Base-by-base conservation (phyloP, 208 protist genomes). In the Spongospora subterranea region DNA sequence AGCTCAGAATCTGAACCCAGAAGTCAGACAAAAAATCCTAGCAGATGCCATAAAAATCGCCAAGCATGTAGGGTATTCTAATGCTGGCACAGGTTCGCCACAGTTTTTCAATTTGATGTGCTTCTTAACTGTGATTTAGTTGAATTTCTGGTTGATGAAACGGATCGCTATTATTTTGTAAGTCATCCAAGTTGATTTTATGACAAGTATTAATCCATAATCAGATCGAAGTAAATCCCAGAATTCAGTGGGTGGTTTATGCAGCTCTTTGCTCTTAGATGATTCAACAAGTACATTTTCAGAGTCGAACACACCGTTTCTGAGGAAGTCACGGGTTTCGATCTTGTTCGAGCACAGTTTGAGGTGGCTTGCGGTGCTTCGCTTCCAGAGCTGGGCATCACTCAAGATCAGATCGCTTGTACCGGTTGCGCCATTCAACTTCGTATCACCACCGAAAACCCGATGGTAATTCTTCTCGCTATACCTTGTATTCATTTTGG, bases 241-340 rank as follows among this genome's bases (percentile, higher is more conserved):
- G 93, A 0, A 45, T 91, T 39, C 90, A 91, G 88, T 60, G 24
- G 50, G 24, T 24, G 24, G 24, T 60, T 45, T 6, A 24, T 24
- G 76, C 6, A 88, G 24, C 39, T 24, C 6, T 88, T 88, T 88
- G 35, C 6, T 24, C 20, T 88, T 45, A 88, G 6, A 90, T 88
- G 6, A 45, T 43, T 91, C 95, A 88, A 60, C 6, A 60, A n/a
- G n/a, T n/a, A n/a, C n/a, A n/a, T n/a, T 24, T 24, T 60, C 50
- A 60, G 50, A 24, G 95, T 96, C 24, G 95, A 96, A 92, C 95
- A 96, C 94, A 96, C 95, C 0, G 92, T 96, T 17, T 96, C 95
- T 0, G 95, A 97, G 91, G 94, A 96, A 76, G 93, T 96, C 90
- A 96, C 95, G 0, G 96, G 95, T 50, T 91, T 96, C 50, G 95